Percentiles rank a stretch among this genome's conserved stretches.
Conservation (phyloP, 345 rosid species). For the Schrenkiella parvula region DNA sequence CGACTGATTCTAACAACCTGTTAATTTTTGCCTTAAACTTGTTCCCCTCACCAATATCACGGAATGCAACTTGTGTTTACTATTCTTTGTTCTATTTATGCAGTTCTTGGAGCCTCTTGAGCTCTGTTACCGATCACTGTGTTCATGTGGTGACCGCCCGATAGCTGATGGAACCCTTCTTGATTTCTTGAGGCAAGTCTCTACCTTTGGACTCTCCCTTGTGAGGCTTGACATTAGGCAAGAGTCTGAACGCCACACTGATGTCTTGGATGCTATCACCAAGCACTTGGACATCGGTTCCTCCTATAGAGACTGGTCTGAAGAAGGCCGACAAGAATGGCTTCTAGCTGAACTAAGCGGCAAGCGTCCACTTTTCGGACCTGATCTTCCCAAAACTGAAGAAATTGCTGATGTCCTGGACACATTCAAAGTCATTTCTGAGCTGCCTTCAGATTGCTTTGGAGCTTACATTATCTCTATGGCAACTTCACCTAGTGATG, state of each 20-base stretch:
- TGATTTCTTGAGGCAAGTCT: slow-evolving; percentile 95
- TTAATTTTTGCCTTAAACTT: background rate
- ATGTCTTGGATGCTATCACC: slow-evolving; percentile 91
- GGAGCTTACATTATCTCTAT: slow-evolving; percentile 98
- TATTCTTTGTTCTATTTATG: background rate
- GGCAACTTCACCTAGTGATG: slow-evolving; percentile 97
- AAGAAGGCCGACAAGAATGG: slow-evolving; percentile 81
- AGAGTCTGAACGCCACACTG: slow-evolving; percentile 96
- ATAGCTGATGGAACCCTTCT: slow-evolving; percentile 99
- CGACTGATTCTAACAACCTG: background rate
- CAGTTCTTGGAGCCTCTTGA: slow-evolving; percentile 98
- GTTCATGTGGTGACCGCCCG: slow-evolving; percentile 83
- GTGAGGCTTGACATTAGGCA: slow-evolving; percentile 95
- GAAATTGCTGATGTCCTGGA: slow-evolving; percentile 88
- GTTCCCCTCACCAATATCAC: background rate
- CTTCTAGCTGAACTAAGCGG: slow-evolving; percentile 84
- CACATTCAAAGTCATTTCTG: slow-evolving; percentile 77
- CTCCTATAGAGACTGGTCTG: slow-evolving; percentile 91
- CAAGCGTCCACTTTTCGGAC: slow-evolving; percentile 90
- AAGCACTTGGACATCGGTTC: slow-evolving; percentile 82
- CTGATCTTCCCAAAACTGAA: slow-evolving; percentile 91
- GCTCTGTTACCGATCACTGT: slow-evolving; percentile 89
- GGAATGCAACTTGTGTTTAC: background rate
- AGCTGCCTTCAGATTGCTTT: slow-evolving; percentile 82
- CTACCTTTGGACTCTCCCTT: slow-evolving; percentile 93